These are phyloP conservation scores for Exserohilum rostratum DNA, from an alignment of 2,329 filamentous ascomycete genomes.

Conservation along the genomic window DNA sequence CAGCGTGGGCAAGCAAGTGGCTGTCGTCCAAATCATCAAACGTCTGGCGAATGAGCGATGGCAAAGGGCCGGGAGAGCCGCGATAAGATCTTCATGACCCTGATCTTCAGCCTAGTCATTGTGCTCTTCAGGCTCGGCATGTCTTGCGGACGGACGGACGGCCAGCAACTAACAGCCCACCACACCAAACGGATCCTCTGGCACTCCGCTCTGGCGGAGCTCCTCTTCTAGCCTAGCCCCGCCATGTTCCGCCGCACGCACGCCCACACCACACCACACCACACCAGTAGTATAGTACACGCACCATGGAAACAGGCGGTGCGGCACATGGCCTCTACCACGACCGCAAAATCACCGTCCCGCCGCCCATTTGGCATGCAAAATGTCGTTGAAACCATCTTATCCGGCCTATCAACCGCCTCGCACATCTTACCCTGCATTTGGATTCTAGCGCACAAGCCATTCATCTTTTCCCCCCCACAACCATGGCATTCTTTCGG, in stretches of 20 bases:
- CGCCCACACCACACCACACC: too few species aligned
- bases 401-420: neutral
- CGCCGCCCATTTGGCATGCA: neutral
- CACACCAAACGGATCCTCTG: too few species aligned
- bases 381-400: neutral
- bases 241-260: neutral
- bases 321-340: neutral
- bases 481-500: conserved; percentile 15
- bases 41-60: neutral
- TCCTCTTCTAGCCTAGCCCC: neutral
- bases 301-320: neutral
- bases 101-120: neutral
- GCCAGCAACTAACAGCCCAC: too few species aligned
- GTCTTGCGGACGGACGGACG: neutral
- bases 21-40: neutral
- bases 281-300: too few species aligned
- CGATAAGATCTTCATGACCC: conserved; percentile 3
- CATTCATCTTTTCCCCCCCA: neutral
- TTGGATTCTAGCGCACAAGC: neutral
- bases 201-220: too few species aligned
- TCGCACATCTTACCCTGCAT: conserved; percentile 1
- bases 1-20: too few species aligned
- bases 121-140: neutral
- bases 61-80: neutral
- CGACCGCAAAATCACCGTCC: neutral